These are phyloP conservation scores for Wilcoxina mikolae DNA, from an alignment of 495 filamentous ascomycete genomes.

Conservation along the genomic window DNA sequence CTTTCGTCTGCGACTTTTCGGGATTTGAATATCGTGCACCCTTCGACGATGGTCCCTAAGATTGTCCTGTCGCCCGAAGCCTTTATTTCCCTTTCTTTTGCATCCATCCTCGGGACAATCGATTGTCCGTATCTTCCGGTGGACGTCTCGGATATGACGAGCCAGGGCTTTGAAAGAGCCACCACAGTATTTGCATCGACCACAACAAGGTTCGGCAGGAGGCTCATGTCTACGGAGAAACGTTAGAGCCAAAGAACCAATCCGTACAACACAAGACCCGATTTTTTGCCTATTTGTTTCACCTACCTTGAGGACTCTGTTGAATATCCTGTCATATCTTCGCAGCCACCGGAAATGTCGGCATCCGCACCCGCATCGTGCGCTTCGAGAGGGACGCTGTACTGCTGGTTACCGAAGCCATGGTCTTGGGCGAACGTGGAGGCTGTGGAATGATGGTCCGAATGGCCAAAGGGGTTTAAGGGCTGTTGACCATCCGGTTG, in stretches of 20 bases:
- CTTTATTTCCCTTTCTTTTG: background rate
- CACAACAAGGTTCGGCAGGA: background rate
- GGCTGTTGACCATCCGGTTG: too few relatives aligned
- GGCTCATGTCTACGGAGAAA: background rate
- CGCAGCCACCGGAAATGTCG: too few relatives aligned
- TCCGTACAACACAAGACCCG: background rate
- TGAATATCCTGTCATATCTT: too few relatives aligned
- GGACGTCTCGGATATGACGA: background rate
- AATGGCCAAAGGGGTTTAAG: too few relatives aligned
- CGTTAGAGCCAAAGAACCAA: background rate
- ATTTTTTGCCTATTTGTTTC: too few relatives aligned
- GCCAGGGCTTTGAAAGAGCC: background rate
- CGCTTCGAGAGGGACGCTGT: too few relatives aligned
- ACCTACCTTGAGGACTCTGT: too few relatives aligned
- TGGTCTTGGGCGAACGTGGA: too few relatives aligned
- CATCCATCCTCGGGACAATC: background rate
- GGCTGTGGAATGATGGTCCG: too few relatives aligned
- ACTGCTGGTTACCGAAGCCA: too few relatives aligned
- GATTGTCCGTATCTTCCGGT: background rate
- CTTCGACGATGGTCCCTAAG: background rate
- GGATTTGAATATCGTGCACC: background rate
- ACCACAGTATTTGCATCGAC: background rate
- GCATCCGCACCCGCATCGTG: too few relatives aligned
- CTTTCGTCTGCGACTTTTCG: background rate
- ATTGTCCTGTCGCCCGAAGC: background rate